Evolutionary conservation across 2,329 filamentous ascomycete species (phyloP).

Genomic region (Hypoxylon sp.): DNA sequence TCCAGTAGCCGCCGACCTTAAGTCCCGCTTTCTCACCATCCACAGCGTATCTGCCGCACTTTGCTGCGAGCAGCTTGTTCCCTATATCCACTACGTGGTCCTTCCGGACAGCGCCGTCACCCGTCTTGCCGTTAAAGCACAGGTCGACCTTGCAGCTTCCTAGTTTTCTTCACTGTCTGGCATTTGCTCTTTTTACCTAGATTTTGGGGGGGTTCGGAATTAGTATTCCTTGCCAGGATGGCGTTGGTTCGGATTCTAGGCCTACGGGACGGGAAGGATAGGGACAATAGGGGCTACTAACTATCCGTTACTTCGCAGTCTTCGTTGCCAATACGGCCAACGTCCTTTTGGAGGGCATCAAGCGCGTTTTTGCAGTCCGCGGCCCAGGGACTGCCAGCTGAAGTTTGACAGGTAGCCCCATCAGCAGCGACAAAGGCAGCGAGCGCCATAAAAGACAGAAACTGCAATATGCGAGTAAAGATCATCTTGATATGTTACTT

Average conservation of each 20-base stretch:
- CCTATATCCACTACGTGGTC: not conserved
- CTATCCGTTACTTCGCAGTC: not conserved
- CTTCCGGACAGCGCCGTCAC: not conserved
- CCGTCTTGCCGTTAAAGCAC: not conserved
- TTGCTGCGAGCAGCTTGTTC: not conserved
- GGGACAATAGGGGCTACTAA: not conserved
- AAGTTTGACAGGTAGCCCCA: not conserved
- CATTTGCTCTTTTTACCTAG: not conserved
- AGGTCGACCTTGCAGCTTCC: not conserved
- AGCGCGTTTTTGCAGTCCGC: not conserved
- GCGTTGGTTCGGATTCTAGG: not conserved
- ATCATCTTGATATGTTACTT: not conserved
- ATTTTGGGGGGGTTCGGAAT: not conserved
- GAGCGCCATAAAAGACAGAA: not conserved
- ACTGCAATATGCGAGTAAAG: not conserved
- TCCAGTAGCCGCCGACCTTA: not conserved
- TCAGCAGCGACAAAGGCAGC: not conserved
- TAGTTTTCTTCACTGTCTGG: not conserved
- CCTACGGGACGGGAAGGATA: not conserved
- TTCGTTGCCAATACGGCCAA: not conserved
- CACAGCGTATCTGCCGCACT: not conserved
- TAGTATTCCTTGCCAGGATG: not conserved
- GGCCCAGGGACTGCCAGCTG: not conserved
- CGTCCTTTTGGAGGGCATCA: not conserved
- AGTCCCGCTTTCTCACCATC: not conserved